phyloP scores from a whole-genome alignment of 345 rosid genomes.

The Ricinus communis region DNA sequence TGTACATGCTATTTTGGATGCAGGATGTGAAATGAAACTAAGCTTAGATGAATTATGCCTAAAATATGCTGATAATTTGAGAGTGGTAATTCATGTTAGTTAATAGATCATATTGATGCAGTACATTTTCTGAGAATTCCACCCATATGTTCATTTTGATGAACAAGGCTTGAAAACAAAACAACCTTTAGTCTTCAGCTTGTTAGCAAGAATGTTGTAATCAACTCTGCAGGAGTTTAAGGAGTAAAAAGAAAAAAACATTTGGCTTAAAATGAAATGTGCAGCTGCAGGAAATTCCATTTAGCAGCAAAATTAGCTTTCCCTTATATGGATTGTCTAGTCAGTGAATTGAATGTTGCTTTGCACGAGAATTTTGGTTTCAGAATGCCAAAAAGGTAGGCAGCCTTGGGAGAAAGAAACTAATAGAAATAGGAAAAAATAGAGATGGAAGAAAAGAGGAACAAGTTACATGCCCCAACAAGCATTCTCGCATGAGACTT shows the following conservation, averaged over 20 bases:
- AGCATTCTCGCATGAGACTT: too few relatives aligned
- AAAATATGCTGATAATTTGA: not conserved
- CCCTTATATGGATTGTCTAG: too few relatives aligned
- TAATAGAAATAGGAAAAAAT: too few relatives aligned
- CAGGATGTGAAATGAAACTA: not conserved
- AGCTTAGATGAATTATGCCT: not conserved
- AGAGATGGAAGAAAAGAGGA: too few relatives aligned
- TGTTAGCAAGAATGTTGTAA: too few relatives aligned
- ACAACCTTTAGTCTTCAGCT: not conserved
- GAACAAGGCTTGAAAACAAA: not conserved
- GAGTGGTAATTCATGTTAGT: not conserved
- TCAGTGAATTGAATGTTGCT: too few relatives aligned
- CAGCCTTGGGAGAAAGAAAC: too few relatives aligned
- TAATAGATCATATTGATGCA: not conserved
- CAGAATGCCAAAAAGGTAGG: too few relatives aligned
- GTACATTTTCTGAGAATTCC: not conserved
- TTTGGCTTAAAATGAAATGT: not conserved
- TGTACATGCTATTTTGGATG: not conserved
- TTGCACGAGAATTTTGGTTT: too few relatives aligned
- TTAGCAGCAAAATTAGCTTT: too few relatives aligned
- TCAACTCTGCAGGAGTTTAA: not conserved
- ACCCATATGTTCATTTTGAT: not conserved
- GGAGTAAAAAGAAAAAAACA: not conserved
- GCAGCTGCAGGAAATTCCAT: too few relatives aligned
- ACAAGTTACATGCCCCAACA: too few relatives aligned